Evolutionary conservation across 768 basidiomycete species (phyloP).

Genomic region (Suillus bovinus): DNA sequence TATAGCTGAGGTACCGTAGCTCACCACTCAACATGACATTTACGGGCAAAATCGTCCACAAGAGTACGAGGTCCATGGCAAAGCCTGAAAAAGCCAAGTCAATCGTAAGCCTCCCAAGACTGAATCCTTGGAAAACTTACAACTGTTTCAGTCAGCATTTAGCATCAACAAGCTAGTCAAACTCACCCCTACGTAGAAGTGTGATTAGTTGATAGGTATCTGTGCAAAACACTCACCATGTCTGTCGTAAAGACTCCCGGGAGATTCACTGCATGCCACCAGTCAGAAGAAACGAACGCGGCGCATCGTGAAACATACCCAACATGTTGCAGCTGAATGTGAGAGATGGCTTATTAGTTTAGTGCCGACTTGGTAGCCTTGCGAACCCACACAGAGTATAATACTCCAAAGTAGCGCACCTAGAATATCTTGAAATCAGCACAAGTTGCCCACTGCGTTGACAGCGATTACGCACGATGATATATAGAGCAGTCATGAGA

Average conservation of each 20-base stretch:
- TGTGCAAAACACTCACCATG: not conserved
- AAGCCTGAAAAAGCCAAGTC: not conserved
- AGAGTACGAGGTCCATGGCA: not conserved
- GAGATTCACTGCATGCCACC: not conserved
- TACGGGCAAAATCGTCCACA: not conserved
- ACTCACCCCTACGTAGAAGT: not conserved
- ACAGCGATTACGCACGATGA: not conserved
- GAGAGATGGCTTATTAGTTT: not conserved
- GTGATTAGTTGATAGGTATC: not conserved
- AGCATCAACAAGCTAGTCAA: not conserved
- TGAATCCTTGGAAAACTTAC: not conserved
- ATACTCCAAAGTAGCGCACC: not conserved
- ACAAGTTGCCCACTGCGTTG: not conserved
- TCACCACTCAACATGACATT: not conserved
- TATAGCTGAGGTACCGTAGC: not conserved
- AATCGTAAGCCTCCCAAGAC: not conserved
- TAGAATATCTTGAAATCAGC: not conserved
- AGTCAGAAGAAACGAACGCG: not conserved
- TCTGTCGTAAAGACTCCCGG: not conserved
- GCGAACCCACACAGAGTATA: not conserved
- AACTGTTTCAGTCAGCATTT: not conserved
- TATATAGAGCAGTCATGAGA: slow-evolving; percentile 3
- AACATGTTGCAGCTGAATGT: not conserved
- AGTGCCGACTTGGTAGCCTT: not conserved
- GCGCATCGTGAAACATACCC: not conserved